Base-by-base conservation (phyloP, 306 rosid species). In the Amphicarpaea edgeworthii region DNA sequence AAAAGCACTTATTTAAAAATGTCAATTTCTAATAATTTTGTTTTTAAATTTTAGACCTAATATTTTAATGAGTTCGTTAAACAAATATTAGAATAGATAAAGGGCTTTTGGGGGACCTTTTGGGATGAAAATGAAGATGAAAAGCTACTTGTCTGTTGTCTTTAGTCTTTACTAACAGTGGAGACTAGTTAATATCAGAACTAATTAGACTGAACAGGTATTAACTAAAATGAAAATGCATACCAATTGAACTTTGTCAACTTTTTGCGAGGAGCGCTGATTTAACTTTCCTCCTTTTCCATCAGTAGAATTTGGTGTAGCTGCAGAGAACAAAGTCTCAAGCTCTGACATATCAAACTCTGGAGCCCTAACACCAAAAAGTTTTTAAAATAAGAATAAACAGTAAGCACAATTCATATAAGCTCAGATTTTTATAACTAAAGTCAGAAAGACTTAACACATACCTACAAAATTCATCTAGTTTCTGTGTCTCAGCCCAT, bases 271-370 rank as follows among this genome's bases (percentile, higher is more conserved):
- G 80, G 85, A 43, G 65, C 76, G 86, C 12, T 85, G 90, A 59
- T 81, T 85, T 53, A 84, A 78, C 79, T 84, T 88, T 63, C 90
- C 88, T 69, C 87, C 91, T 43, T 79, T 49, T 65, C 81, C 89
- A 50, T 28, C 42, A 49, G 78, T 85, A 41, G 92, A 60, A 86
- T 72, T 88, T 85, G 99, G 96, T 47, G 86, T 62, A 73, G 78
- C 77, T 15, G 96, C 87, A 65, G 98, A 90, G 85, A 96, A 96
- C 84, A 90, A 96, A 77, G 81, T 89, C 87, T 96, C 98, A 61
- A 96, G 96, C 83, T 96, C 99, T 75, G 93, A 83, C 96, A 90
- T 92, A 86, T 96, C 99, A 83, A 96, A 89, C 84, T 96, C 99
- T 28, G 99, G 98, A 82, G 97, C 90, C 92, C 99, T 96, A 77